Evolutionary conservation across 2,329 filamentous ascomycete genomes (phyloP), one percentile per base, ranked within the genome.

Genomic region (Stachybotrys chlorohalonatus): DNA sequence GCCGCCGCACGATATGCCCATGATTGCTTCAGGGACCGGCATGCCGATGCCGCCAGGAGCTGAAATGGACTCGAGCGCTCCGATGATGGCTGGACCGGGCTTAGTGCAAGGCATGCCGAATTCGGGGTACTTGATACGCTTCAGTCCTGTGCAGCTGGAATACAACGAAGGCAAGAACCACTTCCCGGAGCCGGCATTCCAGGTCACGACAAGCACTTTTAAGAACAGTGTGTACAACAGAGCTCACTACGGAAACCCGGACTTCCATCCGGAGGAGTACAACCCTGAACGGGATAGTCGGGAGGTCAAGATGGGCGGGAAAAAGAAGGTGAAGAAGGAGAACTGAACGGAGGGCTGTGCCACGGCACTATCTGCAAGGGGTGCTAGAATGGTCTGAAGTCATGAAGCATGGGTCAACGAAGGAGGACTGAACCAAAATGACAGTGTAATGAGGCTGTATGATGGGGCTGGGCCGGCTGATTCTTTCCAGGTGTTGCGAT

Each of bases 191-290:
- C 74, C 76, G n/a, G 68, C 73, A 5, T 76, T 78, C 52, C 67
- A 72, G 13, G 67, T 72, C 3, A 75, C 74, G 53, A 85, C 81
- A 2, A 78, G 73, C 52, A 82, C 80, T 1, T 87, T 87, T 63
- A 84, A 83, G 62, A 85, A 86, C 59, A 84, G 79, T 53, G 81
- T 86, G 54, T 85, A 82, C 69, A 87, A 86, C 61, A 78, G 78
- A 50, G 83, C 84, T 1, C 84, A 87, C 63, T 87, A 82, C 60
- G 82, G 83, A 56, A 87, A 87, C 59, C 81, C 82, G 2, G 74
- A 75, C 48, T 76, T 76, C 51, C 73, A 75, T 42, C 73, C 73
- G 0, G 73, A 75, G 55, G 71, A 74, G 57, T 75, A 72, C 70
- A 68, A 63, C 42, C 73, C 73, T 1, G 71, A 73, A 4, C 73